Percentiles rank a stretch among this genome's conserved stretches.
These are phyloP conservation scores for Dipodascopsis uninucleata DNA, from an alignment of 805 yeast species.

Conservation along the genomic window DNA sequence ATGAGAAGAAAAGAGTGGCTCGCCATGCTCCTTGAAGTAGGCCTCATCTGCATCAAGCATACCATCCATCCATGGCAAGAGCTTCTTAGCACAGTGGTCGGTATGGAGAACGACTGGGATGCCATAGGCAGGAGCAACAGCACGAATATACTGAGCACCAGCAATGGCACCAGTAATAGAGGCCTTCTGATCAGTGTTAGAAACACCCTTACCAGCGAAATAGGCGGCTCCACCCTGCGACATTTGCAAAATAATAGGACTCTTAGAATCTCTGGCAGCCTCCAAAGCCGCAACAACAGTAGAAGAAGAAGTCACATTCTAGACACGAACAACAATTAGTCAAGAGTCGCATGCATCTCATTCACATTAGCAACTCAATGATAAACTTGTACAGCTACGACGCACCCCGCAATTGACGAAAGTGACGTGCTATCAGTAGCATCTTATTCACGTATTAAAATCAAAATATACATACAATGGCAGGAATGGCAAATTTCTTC, in stretches of 20 bases:
- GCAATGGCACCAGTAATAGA: slow-evolving; percentile 93
- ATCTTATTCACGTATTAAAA: not conserved
- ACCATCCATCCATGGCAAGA: slow-evolving; percentile 98
- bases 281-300: slow-evolving; percentile 95
- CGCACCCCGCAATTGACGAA: too few species aligned
- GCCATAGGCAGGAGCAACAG: slow-evolving; percentile 94
- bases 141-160: slow-evolving; percentile 95
- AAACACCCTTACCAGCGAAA: slow-evolving; percentile 98
- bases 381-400: too few species aligned
- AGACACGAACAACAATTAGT: not conserved
- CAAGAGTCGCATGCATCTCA: not conserved
- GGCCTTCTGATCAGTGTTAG: slow-evolving; percentile 88
- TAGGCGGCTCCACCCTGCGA: slow-evolving; percentile 99
- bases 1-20: slow-evolving; percentile 97
- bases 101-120: slow-evolving; percentile 96
- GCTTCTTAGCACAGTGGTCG: slow-evolving; percentile 95
- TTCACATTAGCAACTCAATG: not conserved
- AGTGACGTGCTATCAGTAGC: not conserved
- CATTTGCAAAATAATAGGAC: slow-evolving; percentile 95
- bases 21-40: slow-evolving; percentile 79
- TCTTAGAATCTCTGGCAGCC: slow-evolving; percentile 90
- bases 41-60: slow-evolving; percentile 96
- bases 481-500: slow-evolving; percentile 94
- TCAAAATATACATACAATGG: slow-evolving; percentile 48
- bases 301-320: slow-evolving; percentile 93